Conservation (phyloP, 768 basidiomycete species). For the Suillus sp. region DNA sequence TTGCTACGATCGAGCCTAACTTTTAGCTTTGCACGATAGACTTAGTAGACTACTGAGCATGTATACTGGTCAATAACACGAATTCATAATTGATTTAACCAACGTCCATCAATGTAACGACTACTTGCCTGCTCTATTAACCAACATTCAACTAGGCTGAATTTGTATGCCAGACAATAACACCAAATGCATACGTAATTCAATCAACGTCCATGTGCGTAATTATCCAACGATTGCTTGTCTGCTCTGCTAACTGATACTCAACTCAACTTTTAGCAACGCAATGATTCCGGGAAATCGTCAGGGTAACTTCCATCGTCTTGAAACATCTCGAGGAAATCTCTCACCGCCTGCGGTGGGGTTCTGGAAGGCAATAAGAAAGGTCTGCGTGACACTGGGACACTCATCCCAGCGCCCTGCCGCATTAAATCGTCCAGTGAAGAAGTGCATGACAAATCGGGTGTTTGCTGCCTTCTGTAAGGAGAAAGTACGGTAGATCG, state of each 20-base stretch:
- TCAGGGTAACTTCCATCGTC: conserved; percentile 38
- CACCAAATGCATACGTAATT: neutral
- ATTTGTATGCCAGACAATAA: neutral
- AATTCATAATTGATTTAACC: neutral
- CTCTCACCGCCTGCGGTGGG: conserved; percentile 31
- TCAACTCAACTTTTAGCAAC: neutral
- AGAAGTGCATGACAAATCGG: conserved; percentile 1
- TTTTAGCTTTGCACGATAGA: neutral
- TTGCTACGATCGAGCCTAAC: neutral
- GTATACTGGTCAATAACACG: neutral
- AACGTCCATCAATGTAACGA: neutral
- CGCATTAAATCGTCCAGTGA: conserved; percentile 12
- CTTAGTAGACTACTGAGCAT: neutral
- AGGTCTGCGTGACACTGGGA: conserved; percentile 10
- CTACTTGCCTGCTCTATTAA: neutral
- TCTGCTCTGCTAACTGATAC: neutral
- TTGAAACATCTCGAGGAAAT: conserved; percentile 36
- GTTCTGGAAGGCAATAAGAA: conserved; percentile 17
- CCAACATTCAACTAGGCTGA: neutral
- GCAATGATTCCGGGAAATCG: conserved; percentile 36
- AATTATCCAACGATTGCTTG: neutral
- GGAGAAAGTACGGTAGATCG: conserved; percentile 18
- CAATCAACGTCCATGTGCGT: neutral
- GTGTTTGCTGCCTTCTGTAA: conserved; percentile 19
- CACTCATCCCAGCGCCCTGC: conserved; percentile 15